Conservation (phyloP, 176 grass and related monocot species). For the Musa troglodytarum region DNA sequence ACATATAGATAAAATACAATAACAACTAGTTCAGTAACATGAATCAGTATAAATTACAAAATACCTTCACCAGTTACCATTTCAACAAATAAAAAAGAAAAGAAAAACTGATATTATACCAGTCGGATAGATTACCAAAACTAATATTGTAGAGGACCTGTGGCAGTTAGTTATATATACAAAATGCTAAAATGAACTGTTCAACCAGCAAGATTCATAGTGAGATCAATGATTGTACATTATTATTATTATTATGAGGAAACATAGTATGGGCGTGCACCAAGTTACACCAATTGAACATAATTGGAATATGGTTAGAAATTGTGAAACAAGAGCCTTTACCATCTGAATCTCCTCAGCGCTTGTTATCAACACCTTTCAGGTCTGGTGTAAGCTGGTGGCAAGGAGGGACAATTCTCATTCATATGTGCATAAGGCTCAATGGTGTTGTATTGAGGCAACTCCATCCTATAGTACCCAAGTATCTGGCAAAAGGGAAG, state of each 20-base stretch:
- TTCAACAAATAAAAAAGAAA: no score
- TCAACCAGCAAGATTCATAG: not conserved
- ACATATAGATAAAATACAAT: no score
- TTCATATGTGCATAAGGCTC: slow-evolving; percentile 82
- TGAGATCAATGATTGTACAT: not conserved
- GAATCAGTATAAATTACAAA: no score
- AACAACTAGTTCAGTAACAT: no score
- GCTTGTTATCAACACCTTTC: slow-evolving; percentile 40
- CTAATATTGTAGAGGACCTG: no score
- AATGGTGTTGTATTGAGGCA: slow-evolving; percentile 82
- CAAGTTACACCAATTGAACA: not conserved
- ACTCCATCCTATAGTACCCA: slow-evolving; percentile 85
- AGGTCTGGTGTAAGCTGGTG: slow-evolving; percentile 60
- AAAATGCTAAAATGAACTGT: no score
- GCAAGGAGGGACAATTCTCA: slow-evolving; percentile 86
- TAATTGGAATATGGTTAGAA: not conserved
- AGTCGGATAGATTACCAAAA: no score
- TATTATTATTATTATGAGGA: not conserved
- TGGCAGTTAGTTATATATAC: no score
- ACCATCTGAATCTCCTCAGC: not conserved
- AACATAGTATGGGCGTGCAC: not conserved
- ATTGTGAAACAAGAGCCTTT: not conserved
- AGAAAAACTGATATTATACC: no score
- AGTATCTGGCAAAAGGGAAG: slow-evolving; percentile 85
- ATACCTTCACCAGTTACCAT: no score